Evolutionary conservation across 108 stramenopile genomes (phyloP), one percentile per base, ranked within the genome.

Genomic region (Nitzschia palea): DNA sequence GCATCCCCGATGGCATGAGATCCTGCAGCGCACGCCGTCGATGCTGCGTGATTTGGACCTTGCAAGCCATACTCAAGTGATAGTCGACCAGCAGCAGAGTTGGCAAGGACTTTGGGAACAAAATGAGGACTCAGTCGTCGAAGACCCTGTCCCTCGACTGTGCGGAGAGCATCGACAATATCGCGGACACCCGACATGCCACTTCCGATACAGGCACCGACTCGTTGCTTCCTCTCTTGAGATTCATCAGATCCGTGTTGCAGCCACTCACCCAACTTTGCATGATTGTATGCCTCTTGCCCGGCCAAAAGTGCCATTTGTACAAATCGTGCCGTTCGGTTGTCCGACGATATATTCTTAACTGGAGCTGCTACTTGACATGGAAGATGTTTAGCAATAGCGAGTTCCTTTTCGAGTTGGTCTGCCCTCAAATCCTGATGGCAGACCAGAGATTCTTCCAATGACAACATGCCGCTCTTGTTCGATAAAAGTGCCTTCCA

Each of bases 21-120:
- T 4, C 97, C 95, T 1, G 91, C 90, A 20, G 98, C 97, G 73
- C 98, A 99, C 0, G 98, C 98, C 4, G 97, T 96, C 32, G 95
- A 83, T 18, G 79, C 80, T 17, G 85, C 54, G 15, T 82, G 73
- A 72, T 92, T 96, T 4, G 98, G 98, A 42, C 98, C 98, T 27
- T 45, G 57, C 18, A 97, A 61, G 25, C 76, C 73, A 70, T 81
- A 72, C 28, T 83, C 77, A 29, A 95, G 68, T 28, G 93, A 91
- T 1, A 93, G 42, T 25, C 87, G 62, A 1, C 81, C 87, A 23
- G 94, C 70, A 14, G 98, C 95, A 14, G 94, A 81, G 77, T 99
- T 99, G 15, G 86, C 57, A 47, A 99, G 80, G 14, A 97, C 80
- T 36, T 87, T 92, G 25, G 98, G 97, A 42, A 99, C 93, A 76